phyloP scores from a whole-genome alignment of 2,329 filamentous ascomycete species.

The Peltaster fructicola region DNA sequence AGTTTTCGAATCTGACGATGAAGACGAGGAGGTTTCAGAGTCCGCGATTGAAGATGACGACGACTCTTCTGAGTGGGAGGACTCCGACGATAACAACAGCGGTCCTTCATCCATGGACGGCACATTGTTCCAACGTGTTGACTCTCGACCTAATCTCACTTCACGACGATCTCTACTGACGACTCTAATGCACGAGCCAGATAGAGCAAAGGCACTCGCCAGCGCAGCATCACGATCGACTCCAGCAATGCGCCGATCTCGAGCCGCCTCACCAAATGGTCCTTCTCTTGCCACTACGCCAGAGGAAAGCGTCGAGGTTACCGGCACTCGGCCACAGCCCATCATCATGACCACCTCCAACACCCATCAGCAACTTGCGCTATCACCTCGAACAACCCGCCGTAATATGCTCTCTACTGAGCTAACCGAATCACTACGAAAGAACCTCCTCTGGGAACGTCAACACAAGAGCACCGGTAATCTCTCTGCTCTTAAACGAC shows the following conservation, averaged over 20 bases:
- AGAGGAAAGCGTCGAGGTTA: constrained; percentile 13
- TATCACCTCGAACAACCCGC: constrained; percentile 81
- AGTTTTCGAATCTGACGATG: constrained; percentile 41
- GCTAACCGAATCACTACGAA: constrained; percentile 78
- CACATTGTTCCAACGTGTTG: constrained; percentile 73
- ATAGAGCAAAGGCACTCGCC: constrained; percentile 51
- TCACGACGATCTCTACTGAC: constrained; percentile 81
- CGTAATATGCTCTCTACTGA: constrained; percentile 93
- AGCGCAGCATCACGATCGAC: constrained; percentile 43
- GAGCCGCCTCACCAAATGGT: constrained; percentile 50
- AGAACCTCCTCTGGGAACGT: constrained; percentile 85
- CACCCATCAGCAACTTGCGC: constrained; percentile 37
- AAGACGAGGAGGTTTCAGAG: constrained; percentile 50
- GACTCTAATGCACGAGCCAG: constrained; percentile 67
- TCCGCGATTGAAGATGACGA: constrained; percentile 52
- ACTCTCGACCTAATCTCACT: constrained; percentile 68
- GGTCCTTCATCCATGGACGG: constrained; percentile 59
- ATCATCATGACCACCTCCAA: constrained; percentile 59
- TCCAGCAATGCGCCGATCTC: constrained; percentile 39
- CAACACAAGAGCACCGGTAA: constrained; percentile 84
- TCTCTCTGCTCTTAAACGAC: constrained; percentile 73
- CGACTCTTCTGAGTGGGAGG: constrained; percentile 35
- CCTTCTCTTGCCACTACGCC: constrained; percentile 45
- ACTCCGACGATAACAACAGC: constrained; percentile 55
- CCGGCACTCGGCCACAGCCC: constrained; percentile 46